Evolutionary conservation across 495 filamentous ascomycete genomes (phyloP), one percentile per base, ranked within the genome.

Genomic region (Daldinia caldariorum): DNA sequence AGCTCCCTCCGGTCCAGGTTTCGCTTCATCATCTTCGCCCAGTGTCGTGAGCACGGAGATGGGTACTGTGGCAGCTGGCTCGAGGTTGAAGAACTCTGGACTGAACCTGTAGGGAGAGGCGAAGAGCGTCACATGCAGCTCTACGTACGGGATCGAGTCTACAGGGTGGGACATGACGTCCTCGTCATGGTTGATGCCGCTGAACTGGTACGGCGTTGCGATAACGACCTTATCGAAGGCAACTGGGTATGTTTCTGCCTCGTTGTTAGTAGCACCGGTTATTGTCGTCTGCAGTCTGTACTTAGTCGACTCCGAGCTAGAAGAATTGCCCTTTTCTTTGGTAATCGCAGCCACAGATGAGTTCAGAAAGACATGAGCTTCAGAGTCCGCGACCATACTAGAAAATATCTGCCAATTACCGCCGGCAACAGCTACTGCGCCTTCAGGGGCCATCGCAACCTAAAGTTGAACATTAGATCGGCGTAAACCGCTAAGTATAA

Each of bases 321-420:
- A 32, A 6, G 65, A 47, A 29, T 54, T 66, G 65, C 31, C 76
- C 47, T 32, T 34, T n/a, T 83, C 81, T 41, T 86, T 86, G 12
- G 76, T 63, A 45, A 96, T 85, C 0, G 77, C 81, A 1, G 82
- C 82, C 0, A 97, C 93, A 3, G 87, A 85, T 0, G 90, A 91
- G 71, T 94, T 90, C n/a, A 96, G 79, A 4, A 79, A 77, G 4
- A 93, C 59, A 6, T 84, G 76, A 1, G 91, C 90, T 1, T 81
- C 77, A 7, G 92, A 87, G 4, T 82, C 79, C 38, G 88, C 82
- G 10, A 93, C 79, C 91, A 97, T 97, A 18, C 86, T 82, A 1
- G 88, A 85, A 73, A 99, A 99, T 45, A 98, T 97, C 75, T 88
- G 89, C 94, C 94, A 99, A 73, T 99, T 99, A 2, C 95, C 95